Evolutionary conservation across 2,329 filamentous ascomycete species (phyloP), one percentile per base, ranked within the genome.

Genomic region (Aspergillus caelatus): DNA sequence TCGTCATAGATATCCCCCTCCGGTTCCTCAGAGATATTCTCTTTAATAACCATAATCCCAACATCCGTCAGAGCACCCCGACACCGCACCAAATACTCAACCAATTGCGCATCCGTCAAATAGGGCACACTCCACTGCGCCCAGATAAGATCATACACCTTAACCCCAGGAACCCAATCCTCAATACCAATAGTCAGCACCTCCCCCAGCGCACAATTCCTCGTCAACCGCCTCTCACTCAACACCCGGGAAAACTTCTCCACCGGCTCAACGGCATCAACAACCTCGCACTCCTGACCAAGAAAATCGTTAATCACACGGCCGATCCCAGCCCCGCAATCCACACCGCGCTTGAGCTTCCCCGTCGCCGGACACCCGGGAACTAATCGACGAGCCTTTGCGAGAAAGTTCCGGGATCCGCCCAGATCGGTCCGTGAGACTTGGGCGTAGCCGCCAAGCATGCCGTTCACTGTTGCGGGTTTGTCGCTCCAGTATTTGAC

Each of bases 61-160:
- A 65, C 73, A 16, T 75, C 60, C 57, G 75, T 70, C 63, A 90
- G 70, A 0, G 81, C 81, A 0, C 76, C 69, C 55, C 83, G 84
- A 74, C 91, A 91, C 30, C 86, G 82, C 60, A 79, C 69, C 16
- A 97, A 77, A 71, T 89, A 96, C 3, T 79, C 80, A 0, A 91
- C 81, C 4, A 97, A 75, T 74, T 96, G 88, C 11, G 78, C 79
- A 74, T 97, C 93, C 0, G 87, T 93, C 60, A 97, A 80, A 76
- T 97, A 90, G 26, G 91, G 91, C 9, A 94, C 78, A 76, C 93
- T 97, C 93, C 94, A 97, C 77, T 97, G 94, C 58, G 87, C 90
- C 92, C 92, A 97, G 65, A 97, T 88, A 48, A 97, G 76, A 74
- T 94, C 90, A 77, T 97, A 97, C 55, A 78, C 74, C 9, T 77